Percentiles rank a stretch among this genome's conserved stretches.
Evolutionary conservation across 129 eudicot species (phyloP).

Genomic region (Erigeron canadensis): DNA sequence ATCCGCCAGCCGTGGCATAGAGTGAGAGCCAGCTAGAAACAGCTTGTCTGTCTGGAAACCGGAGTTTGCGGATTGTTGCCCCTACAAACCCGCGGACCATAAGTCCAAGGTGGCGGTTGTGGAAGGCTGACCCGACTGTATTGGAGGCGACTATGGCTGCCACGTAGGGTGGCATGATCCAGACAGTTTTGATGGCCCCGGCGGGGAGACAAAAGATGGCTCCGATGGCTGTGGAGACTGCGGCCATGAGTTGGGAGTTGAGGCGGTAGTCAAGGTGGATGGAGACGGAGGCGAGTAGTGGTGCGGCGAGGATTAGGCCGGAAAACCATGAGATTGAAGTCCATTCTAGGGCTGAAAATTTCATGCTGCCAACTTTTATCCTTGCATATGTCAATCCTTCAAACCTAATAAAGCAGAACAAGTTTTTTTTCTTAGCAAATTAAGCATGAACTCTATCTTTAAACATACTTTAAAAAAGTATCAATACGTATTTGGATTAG

Average conservation of each 20-base stretch:
- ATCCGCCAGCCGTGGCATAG: constrained; percentile 68
- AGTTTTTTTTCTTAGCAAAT: neutral
- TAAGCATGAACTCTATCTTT: neutral
- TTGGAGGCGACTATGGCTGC: constrained; percentile 64
- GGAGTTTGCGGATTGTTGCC: constrained; percentile 39
- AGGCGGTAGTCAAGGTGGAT: constrained; percentile 65
- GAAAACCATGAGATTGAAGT: constrained; percentile 73
- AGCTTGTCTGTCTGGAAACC: constrained; percentile 51
- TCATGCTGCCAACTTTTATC: constrained; percentile 38
- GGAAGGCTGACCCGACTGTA: constrained; percentile 58
- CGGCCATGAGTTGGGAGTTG: constrained; percentile 60
- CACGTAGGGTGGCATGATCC: constrained; percentile 77
- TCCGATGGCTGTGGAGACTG: constrained; percentile 59
- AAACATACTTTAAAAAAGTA: too few relatives aligned
- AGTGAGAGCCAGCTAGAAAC: constrained; percentile 67
- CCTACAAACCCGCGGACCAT: constrained; percentile 64
- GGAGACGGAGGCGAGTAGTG: constrained; percentile 54
- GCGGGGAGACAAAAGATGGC: constrained; percentile 82
- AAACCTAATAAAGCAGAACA: constrained; percentile 42
- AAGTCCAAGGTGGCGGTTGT: constrained; percentile 76
- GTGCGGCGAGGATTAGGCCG: constrained; percentile 62
- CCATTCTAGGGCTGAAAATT: constrained; percentile 68
- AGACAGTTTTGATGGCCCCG: constrained; percentile 60
- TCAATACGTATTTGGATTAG: too few relatives aligned
- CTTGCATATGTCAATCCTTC: constrained; percentile 44